A percentile compares a stretch with the other conserved stretches of the same genome.
These are phyloP conservation scores for Epichloe baconii DNA, from an alignment of 2,329 filamentous ascomycete species.

Conservation along the genomic window DNA sequence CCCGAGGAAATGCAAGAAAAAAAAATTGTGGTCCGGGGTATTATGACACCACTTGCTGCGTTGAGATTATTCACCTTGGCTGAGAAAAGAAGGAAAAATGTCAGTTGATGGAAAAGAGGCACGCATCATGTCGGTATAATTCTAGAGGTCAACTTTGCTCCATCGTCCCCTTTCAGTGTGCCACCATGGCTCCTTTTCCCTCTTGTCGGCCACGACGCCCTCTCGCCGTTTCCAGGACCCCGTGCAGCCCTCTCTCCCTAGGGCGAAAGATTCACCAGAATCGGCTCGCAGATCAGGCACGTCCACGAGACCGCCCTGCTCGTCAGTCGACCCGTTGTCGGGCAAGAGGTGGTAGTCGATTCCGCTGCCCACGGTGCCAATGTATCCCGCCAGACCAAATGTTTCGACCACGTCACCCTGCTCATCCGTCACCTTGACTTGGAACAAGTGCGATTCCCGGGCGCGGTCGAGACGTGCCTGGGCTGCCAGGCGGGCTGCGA, in stretches of 20 bases:
- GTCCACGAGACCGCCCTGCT: constrained; percentile 41
- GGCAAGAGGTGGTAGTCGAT: constrained; percentile 49
- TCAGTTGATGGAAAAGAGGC: neutral
- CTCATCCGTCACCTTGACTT: constrained; percentile 44
- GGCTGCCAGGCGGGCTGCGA: constrained; percentile 45
- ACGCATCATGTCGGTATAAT: no score
- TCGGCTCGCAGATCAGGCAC: constrained; percentile 36
- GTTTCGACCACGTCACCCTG: constrained; percentile 36
- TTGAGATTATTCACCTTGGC: neutral
- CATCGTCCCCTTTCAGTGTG: constrained; percentile 36
- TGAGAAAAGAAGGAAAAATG: neutral
- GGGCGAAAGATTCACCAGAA: constrained; percentile 29
- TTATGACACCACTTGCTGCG: neutral
- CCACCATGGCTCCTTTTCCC: constrained; percentile 37
- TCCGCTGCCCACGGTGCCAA: constrained; percentile 44
- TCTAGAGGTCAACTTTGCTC: constrained; percentile 15
- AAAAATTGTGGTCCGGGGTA: neutral
- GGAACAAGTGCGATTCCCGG: constrained; percentile 38
- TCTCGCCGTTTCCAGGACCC: constrained; percentile 33
- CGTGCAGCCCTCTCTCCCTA: constrained; percentile 27
- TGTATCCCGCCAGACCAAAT: constrained; percentile 44
- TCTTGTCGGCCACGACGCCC: constrained; percentile 27
- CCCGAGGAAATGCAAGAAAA: neutral
- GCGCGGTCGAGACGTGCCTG: constrained; percentile 52
- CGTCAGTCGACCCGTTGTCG: constrained; percentile 42